Conservation (phyloP, 2,329 filamentous ascomycete genomes). For the Blumeria graminis region DNA sequence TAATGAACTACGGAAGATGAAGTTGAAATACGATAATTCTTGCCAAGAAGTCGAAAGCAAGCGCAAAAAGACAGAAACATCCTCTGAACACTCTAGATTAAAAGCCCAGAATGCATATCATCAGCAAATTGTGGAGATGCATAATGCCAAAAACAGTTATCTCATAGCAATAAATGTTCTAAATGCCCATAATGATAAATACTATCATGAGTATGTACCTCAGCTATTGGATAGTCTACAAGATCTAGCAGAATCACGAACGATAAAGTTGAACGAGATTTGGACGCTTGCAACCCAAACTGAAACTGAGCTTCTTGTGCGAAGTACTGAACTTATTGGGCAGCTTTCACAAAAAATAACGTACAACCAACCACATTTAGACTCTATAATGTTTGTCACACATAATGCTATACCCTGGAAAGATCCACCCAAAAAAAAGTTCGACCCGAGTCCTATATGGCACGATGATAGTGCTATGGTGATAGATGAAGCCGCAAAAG, state of each 20-base stretch:
- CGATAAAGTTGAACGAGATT: constrained; percentile 57
- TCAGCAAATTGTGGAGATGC: constrained; percentile 83
- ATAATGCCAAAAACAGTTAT: constrained; percentile 96
- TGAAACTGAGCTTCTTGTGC: constrained; percentile 54
- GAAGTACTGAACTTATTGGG: constrained; percentile 47
- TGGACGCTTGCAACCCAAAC: constrained; percentile 64
- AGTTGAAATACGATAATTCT: constrained; percentile 73
- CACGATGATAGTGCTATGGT: constrained; percentile 78
- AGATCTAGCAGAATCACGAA: constrained; percentile 76
- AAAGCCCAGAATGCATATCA: constrained; percentile 85
- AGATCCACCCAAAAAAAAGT: constrained; percentile 62
- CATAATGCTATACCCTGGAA: constrained; percentile 70
- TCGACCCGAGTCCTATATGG: constrained; percentile 93
- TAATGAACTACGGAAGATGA: constrained; percentile 66
- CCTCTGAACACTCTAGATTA: constrained; percentile 64
- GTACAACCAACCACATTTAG: constrained; percentile 66
- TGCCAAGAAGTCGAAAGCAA: constrained; percentile 89
- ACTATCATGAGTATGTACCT: constrained; percentile 91
- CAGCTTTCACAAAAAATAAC: constrained; percentile 60
- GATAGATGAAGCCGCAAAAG: constrained; percentile 63
- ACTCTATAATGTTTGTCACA: constrained; percentile 93
- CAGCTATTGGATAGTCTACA: constrained; percentile 84
- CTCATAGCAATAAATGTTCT: constrained; percentile 88
- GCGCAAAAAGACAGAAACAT: constrained; percentile 81
- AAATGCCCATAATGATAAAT: constrained; percentile 92